Evolutionary conservation across 305 asterid species (phyloP), one percentile per base, ranked within the genome.

Genomic region (Withania somnifera): DNA sequence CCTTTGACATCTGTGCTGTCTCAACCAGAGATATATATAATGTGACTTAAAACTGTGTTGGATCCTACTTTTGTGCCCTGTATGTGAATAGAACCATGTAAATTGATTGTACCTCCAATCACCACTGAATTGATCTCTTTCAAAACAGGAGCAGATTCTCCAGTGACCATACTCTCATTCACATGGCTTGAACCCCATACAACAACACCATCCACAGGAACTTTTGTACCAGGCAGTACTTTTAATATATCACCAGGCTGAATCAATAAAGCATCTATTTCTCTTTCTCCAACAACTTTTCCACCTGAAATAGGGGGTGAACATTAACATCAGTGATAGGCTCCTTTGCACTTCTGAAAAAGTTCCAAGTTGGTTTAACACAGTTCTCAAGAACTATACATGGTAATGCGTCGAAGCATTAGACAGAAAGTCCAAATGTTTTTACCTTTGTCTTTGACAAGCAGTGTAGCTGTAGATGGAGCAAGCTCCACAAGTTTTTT

Each of bases 1-100:
- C 99, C 90, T 94, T 94, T 75, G 99, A 96, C 99, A 96, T 96
- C 92, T 96, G 99, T 2, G 98, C 99, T n/a, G 97, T 91, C 96
- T 96, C 99, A 87, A 96, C 99, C 88, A 96, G 89, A 84, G 98
- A 89, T 84, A 96, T 96, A 89, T 84, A 96, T 96, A 82, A 96
- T 96, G 88, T 96, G 99, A 92, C 97, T 96, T 89, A 96, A 84
- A 80, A 96, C 93, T 47, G 99, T 94, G 89, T 91, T 91, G 52
- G 99, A 94, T 80, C 99, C 99, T 58, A 96, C 98, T 91, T 90
- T 94, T 87, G 81, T 92, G 83, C 98, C 98, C 85, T 87, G 90
- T 83, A 93, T 63, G 88, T 94, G 98, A 84, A 96, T 97, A 67
- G 89, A 89, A 84, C 99, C 99, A 79, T 96, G 98, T 83, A 94